Conservation (phyloP, 306 rosid genomes). For the Lupinus albus region DNA sequence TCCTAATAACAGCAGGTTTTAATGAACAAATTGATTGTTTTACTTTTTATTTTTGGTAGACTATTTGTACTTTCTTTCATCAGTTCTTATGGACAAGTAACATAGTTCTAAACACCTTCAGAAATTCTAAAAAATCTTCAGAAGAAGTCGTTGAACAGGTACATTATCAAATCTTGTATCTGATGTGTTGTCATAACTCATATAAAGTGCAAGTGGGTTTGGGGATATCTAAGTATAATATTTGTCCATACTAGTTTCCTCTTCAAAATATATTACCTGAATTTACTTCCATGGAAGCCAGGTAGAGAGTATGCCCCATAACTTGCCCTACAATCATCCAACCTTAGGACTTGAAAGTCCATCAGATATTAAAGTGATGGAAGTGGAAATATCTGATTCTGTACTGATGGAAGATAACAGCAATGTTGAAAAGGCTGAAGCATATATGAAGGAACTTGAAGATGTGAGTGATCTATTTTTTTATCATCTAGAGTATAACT, state of each 20-base stretch:
- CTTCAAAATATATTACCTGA: conserved; percentile 20
- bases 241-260: conserved; percentile 15
- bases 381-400: conserved; percentile 54
- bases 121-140: conserved; percentile 54
- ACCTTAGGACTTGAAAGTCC: conserved; percentile 49
- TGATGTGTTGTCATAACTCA: conserved; percentile 21
- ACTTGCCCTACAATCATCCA: conserved; percentile 36
- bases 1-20: conserved; percentile 63
- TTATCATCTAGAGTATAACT: conserved; percentile 6
- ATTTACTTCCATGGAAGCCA: conserved; percentile 44
- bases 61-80: conserved; percentile 14
- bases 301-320: conserved; percentile 45
- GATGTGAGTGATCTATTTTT: conserved; percentile 60
- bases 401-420: conserved; percentile 58
- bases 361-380: conserved; percentile 48
- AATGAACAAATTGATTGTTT: conserved; percentile 32
- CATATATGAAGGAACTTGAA: conserved; percentile 80
- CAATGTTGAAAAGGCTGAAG: conserved; percentile 83
- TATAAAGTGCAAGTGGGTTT: conserved; percentile 29
- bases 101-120: conserved; percentile 50
- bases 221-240: conserved; percentile 23
- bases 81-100: conserved; percentile 34
- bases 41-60: conserved; percentile 7
- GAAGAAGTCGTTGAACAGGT: conserved; percentile 64
- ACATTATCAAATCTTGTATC: conserved; percentile 27